Percentiles rank a stretch among this genome's conserved stretches.
Conservation (phyloP, 257 asterid species). For the Mitragyna speciosa region DNA sequence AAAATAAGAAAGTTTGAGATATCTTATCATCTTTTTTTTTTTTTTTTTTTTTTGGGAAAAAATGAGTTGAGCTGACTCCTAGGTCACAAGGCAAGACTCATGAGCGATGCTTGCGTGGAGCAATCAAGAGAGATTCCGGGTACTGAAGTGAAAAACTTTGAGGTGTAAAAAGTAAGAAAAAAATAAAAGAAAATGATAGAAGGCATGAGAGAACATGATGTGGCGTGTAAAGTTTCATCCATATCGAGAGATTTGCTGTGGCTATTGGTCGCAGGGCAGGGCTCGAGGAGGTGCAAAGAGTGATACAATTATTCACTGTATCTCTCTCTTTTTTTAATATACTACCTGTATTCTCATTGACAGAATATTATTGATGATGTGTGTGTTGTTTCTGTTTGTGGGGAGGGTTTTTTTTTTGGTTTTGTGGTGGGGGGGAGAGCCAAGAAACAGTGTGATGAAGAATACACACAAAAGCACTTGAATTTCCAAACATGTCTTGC, state of each 20-base stretch:
- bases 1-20: too few relatives aligned
- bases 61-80: not conserved
- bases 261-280: slow-evolving; percentile 35
- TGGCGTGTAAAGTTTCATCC: slow-evolving; percentile 66
- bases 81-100: slow-evolving; percentile 6
- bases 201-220: slow-evolving; percentile 62
- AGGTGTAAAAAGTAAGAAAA: not conserved
- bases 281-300: slow-evolving; percentile 55
- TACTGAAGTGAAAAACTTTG: slow-evolving; percentile 9
- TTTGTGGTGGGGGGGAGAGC: slow-evolving; percentile 24
- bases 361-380: slow-evolving; percentile 5
- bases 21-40: too few relatives aligned
- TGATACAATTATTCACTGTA: slow-evolving; percentile 10
- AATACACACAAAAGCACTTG: slow-evolving; percentile 40
- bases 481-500: slow-evolving; percentile 55
- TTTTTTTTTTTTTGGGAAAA: too few relatives aligned
- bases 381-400: too few relatives aligned
- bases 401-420: too few relatives aligned
- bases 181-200: not conserved
- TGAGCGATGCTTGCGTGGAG: slow-evolving; percentile 59
- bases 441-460: slow-evolving; percentile 25
- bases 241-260: slow-evolving; percentile 51
- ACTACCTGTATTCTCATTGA: not conserved
- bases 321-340: not conserved
- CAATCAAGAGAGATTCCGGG: slow-evolving; percentile 40